Percentiles rank a stretch among this genome's conserved stretches.
Conservation (phyloP, 1,139 yeast genomes). For the Candida tetrigidarum region DNA sequence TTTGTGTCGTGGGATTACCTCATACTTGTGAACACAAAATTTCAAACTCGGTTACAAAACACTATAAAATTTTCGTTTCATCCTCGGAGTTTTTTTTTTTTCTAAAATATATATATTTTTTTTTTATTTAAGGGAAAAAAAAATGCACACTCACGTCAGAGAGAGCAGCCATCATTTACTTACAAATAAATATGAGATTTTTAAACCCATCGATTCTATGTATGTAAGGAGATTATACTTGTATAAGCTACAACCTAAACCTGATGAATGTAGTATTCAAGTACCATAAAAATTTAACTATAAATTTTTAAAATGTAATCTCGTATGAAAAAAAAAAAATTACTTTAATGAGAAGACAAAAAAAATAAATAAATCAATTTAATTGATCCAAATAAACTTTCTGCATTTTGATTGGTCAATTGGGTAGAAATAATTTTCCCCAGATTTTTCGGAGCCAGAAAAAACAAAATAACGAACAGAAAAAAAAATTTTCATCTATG, state of each 20-base stretch:
- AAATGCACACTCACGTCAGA: not conserved
- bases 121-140: not conserved
- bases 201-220: too few relatives aligned
- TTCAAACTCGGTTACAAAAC: slow-evolving; percentile 1
- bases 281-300: too few relatives aligned
- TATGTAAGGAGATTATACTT: too few relatives aligned
- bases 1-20: slow-evolving; percentile 5
- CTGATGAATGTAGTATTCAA: not conserved
- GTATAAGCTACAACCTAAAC: not conserved
- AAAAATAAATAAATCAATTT: slow-evolving; percentile 2
- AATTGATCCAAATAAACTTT: slow-evolving; percentile 2
- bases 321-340: not conserved
- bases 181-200: too few relatives aligned
- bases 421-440: slow-evolving; percentile 2
- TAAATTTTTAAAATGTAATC: slow-evolving; percentile 3
- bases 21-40: not conserved
- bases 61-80: not conserved
- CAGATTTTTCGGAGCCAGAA: slow-evolving; percentile 9
- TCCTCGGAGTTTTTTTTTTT: slow-evolving; percentile 11
- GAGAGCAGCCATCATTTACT: too few relatives aligned
- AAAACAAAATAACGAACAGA: too few relatives aligned
- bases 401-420: slow-evolving; percentile 2
- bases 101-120: not conserved
- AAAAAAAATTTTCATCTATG: too few relatives aligned
- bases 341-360: slow-evolving; percentile 1